Evolutionary conservation across 345 rosid species (phyloP), one percentile per base, ranked within the genome.

Genomic region (Toxicodendron radicans): DNA sequence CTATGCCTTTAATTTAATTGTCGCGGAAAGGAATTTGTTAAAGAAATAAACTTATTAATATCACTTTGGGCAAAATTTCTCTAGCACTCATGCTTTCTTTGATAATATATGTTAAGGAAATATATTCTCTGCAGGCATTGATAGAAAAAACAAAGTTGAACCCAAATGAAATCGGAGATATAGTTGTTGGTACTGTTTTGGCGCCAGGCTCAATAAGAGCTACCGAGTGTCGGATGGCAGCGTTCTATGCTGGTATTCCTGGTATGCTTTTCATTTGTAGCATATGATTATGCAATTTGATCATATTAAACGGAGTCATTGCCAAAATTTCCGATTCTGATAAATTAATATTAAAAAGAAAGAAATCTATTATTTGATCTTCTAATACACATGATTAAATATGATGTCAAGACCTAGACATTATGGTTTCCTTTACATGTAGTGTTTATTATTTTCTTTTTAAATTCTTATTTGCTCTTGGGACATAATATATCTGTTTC

Each of bases 181-280:
- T 95, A 56, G 91, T 95, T 48, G 96, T 95, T 27, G 99, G 99
- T 61, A 92, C 99, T 0, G 99, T 95, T 64, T 68, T 91, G 75
- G 93, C 97, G 13, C 97, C 96, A 0, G 98, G 97, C 33, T 92
- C 99, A 51, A 82, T 73, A 66, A 83, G 99, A 80, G 99, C 88
- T 48, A 88, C 76, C 45, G 97, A 95, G 73, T 92, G 98, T 78
- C 85, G 97, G 80, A 91, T 95, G 81, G 99, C 97, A 17, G 95
- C 96, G 30, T 92, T 90, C 75, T 95, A 89, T 73, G 99, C 98
- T 45, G 98, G 99, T 69, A 84, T 95, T 60, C 99, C 98, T 43
- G 96, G 98, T 92, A 87, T 45, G 7, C 67, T 64, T 13, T 52
- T 43, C 30, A 43, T 52, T 60, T 9, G 23, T 45, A 33, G 7